phyloP scores from a whole-genome alignment of 306 rosid species.

The Vicia faba region DNA sequence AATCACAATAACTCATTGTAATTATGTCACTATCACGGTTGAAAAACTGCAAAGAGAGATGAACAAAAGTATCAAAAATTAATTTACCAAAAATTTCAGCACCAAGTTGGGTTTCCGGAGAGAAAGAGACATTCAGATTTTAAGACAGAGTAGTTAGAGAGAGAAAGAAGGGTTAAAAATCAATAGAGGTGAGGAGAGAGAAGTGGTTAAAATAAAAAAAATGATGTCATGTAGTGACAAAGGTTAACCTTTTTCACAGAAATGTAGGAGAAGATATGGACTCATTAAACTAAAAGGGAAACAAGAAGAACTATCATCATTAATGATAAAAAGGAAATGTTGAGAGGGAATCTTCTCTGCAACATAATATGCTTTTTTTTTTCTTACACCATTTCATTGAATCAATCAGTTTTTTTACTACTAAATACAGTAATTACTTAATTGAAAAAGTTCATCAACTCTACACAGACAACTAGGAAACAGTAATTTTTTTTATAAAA shows the following conservation, averaged over 20 bases:
- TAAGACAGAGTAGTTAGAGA: conserved; percentile 11
- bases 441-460: conserved; percentile 43
- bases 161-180: conserved; percentile 21
- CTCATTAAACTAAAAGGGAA: conserved; percentile 56
- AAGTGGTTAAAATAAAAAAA: conserved; percentile 59
- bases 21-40: neutral
- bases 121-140: conserved; percentile 46
- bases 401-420: conserved; percentile 39
- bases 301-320: conserved; percentile 79
- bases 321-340: conserved; percentile 64
- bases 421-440: neutral
- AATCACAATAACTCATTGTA: too few species aligned
- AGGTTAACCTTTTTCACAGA: conserved; percentile 89
- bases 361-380: conserved; percentile 40
- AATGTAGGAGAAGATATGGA: conserved; percentile 90
- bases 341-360: conserved; percentile 88
- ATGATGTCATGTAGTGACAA: conserved; percentile 79
- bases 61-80: conserved; percentile 30
- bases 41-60: conserved; percentile 26
- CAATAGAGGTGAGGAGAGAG: conserved; percentile 46
- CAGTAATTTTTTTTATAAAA: conserved; percentile 22
- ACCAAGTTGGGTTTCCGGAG: conserved; percentile 42
- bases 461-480: conserved; percentile 50
- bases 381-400: conserved; percentile 46
- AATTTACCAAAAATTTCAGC: conserved; percentile 48